phyloP scores from a whole-genome alignment of 352 stramenopile species.

The Phytophthora pinifolia region DNA sequence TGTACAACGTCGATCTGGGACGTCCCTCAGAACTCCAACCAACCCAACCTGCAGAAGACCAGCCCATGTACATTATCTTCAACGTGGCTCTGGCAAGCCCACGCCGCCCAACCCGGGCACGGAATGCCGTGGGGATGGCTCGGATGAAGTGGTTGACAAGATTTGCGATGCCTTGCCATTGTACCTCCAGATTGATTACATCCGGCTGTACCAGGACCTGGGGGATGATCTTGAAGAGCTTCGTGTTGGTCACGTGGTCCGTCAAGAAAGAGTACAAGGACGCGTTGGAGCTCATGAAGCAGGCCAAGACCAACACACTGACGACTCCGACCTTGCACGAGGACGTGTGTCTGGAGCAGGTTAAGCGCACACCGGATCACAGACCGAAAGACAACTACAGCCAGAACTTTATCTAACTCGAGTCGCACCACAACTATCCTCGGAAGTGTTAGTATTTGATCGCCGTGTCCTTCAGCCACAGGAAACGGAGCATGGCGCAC shows the following conservation, averaged over 20 bases:
- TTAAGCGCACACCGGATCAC: slow-evolving; percentile 17
- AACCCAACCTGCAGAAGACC: slow-evolving; percentile 48
- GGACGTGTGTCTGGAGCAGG: slow-evolving; percentile 8
- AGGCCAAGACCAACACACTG: slow-evolving; percentile 3
- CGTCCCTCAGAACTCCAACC: slow-evolving; percentile 28
- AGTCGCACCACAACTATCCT: too few relatives aligned
- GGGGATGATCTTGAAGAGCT: slow-evolving; percentile 25
- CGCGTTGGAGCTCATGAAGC: slow-evolving; percentile 9
- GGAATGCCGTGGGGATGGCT: slow-evolving; percentile 31
- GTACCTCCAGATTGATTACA: slow-evolving; percentile 84
- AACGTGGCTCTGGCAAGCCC: slow-evolving; percentile 49
- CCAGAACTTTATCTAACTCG: slow-evolving; percentile 30
- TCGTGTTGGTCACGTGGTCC: slow-evolving; percentile 36
- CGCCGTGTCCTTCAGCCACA: background rate
- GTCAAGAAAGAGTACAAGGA: slow-evolving; percentile 22
- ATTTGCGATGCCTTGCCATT: slow-evolving; percentile 52
- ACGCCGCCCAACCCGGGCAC: slow-evolving; percentile 38
- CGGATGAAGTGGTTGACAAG: slow-evolving; percentile 20
- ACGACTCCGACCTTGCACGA: slow-evolving; percentile 8
- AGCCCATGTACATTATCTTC: slow-evolving; percentile 58
- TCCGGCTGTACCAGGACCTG: slow-evolving; percentile 82
- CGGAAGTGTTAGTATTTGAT: too few relatives aligned
- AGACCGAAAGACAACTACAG: slow-evolving; percentile 29
- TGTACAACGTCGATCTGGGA: slow-evolving; percentile 45
- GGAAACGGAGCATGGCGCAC: background rate